A percentile compares a stretch with the other conserved stretches of the same genome.
These are phyloP conservation scores for Hypomontagnella monticulosa DNA, from an alignment of 495 filamentous ascomycete genomes.

Conservation along the genomic window DNA sequence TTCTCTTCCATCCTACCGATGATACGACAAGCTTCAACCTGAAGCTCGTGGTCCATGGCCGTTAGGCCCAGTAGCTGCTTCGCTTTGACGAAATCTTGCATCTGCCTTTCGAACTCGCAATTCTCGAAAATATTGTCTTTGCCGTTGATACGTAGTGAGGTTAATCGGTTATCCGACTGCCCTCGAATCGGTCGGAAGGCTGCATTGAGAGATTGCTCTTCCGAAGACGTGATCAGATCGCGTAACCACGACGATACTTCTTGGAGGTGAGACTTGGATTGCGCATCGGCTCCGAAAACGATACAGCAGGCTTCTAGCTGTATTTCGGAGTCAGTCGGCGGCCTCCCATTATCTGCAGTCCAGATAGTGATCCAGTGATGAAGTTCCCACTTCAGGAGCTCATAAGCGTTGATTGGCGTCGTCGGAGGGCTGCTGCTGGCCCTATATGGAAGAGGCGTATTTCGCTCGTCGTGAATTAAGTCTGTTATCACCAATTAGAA, in stretches of 20 bases:
- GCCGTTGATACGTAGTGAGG: slow-evolving; percentile 56
- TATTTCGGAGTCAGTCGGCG: slow-evolving; percentile 55
- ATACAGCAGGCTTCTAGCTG: slow-evolving; percentile 55
- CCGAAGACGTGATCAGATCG: slow-evolving; percentile 60
- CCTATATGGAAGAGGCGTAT: slow-evolving; percentile 56
- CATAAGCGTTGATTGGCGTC: slow-evolving; percentile 58
- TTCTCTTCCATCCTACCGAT: slow-evolving; percentile 59
- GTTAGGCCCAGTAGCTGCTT: slow-evolving; percentile 61
- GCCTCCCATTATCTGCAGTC: slow-evolving; percentile 39
- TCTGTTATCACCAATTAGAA: slow-evolving; percentile 46
- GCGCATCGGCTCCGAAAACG: slow-evolving; percentile 51
- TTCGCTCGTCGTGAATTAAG: slow-evolving; percentile 67
- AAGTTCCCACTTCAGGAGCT: slow-evolving; percentile 62
- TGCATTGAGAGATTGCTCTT: slow-evolving; percentile 47
- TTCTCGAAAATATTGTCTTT: slow-evolving; percentile 59
- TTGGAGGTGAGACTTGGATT: slow-evolving; percentile 39
- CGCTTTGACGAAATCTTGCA: slow-evolving; percentile 60
- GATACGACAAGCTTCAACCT: slow-evolving; percentile 61
- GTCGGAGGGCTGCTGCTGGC: slow-evolving; percentile 48
- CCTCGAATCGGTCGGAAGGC: slow-evolving; percentile 49
- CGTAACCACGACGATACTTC: slow-evolving; percentile 60
- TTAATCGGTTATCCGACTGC: slow-evolving; percentile 45
- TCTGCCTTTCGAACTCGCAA: slow-evolving; percentile 57
- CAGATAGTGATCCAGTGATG: slow-evolving; percentile 51
- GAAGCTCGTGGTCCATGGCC: slow-evolving; percentile 63